A percentile compares a stretch with the other conserved stretches of the same genome.
Conservation (phyloP, 176 grass and related monocot species). For the Ensete ventricosum region DNA sequence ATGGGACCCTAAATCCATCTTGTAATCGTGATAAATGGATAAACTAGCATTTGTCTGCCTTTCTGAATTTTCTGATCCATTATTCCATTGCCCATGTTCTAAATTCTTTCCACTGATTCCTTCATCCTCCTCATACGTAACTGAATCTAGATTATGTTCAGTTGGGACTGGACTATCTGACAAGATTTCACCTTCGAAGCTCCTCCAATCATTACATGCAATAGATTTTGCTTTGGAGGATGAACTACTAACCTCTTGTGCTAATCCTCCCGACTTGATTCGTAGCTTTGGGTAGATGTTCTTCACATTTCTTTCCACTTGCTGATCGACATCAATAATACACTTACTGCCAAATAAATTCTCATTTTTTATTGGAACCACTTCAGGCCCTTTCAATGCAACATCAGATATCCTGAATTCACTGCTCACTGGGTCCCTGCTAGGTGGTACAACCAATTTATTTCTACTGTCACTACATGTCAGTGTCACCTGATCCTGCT, state of each 20-base stretch:
- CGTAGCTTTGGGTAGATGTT: constrained; percentile 40
- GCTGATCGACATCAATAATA: constrained; percentile 18
- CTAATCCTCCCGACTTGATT: constrained; percentile 51
- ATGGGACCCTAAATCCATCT: constrained; percentile 21
- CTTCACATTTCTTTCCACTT: constrained; percentile 29
- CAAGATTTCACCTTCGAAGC: constrained; percentile 2
- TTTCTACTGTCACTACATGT: neutral
- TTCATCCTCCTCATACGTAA: constrained; percentile 35
- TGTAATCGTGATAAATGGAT: constrained; percentile 34
- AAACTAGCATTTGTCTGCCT: constrained; percentile 23
- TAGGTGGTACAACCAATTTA: neutral
- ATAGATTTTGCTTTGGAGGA: constrained; percentile 32
- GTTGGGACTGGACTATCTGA: constrained; percentile 7
- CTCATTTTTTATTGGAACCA: neutral
- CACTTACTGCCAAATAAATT: constrained; percentile 12
- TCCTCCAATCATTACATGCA: constrained; percentile 18
- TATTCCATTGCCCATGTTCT: constrained; percentile 25
- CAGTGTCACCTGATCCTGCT: constrained; percentile 3
- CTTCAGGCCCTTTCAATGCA: neutral
- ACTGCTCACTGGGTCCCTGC: neutral
- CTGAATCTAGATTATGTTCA: constrained; percentile 22
- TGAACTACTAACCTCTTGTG: constrained; percentile 27
- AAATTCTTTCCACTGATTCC: constrained; percentile 26
- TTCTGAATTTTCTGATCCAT: constrained; percentile 25
- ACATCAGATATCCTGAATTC: neutral